These are phyloP conservation scores for Ceratocystis colombiana DNA, from an alignment of 2,329 filamentous ascomycete genomes.

Conservation along the genomic window DNA sequence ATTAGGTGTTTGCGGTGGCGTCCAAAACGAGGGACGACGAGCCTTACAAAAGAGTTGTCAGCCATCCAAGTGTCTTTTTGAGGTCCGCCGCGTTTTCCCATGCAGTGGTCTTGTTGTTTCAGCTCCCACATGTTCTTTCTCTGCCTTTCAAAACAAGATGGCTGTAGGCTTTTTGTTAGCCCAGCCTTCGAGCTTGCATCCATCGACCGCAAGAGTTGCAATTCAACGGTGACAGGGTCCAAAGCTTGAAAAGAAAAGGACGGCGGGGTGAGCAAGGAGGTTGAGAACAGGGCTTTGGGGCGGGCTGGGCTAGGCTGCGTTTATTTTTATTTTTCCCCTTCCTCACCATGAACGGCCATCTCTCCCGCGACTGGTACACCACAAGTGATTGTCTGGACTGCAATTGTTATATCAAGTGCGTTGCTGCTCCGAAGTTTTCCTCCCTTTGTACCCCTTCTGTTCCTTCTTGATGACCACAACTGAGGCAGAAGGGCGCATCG, in stretches of 20 bases:
- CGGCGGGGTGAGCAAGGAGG: not conserved
- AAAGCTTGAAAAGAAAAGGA: not conserved
- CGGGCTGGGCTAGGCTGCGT: not conserved
- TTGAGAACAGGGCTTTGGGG: not conserved
- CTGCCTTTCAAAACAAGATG: not conserved
- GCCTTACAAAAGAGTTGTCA: no score
- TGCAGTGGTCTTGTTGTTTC: not conserved
- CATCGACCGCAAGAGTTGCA: not conserved
- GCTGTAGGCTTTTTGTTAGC: slow-evolving; percentile 3
- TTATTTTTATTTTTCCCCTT: not conserved
- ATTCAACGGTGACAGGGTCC: not conserved
- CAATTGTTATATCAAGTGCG: no score
- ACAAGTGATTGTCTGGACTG: not conserved
- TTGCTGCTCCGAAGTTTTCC: not conserved
- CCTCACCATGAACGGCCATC: not conserved
- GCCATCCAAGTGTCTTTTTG: no score
- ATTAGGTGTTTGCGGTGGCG: no score
- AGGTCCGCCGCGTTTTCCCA: no score
- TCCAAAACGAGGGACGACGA: no score
- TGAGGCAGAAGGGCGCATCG: not conserved
- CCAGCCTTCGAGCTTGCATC: not conserved
- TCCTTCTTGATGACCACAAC: not conserved
- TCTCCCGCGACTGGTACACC: not conserved
- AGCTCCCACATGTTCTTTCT: not conserved
- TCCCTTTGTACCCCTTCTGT: not conserved